Evolutionary conservation across 2,329 filamentous ascomycete species (phyloP), one percentile per base, ranked within the genome.

Genomic region (Sclerotinia borealis): DNA sequence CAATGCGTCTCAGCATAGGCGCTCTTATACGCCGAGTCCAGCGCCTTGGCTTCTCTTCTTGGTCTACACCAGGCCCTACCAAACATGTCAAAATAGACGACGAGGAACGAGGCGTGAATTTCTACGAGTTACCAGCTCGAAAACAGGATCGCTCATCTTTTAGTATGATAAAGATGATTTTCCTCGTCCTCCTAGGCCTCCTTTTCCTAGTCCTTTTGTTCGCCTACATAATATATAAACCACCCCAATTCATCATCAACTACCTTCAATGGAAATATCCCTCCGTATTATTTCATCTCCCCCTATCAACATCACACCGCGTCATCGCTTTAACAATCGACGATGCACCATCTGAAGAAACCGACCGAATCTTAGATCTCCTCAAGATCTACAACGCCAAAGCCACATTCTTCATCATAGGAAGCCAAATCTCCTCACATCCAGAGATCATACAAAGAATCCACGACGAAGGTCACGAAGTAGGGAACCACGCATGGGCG

Each of bases 371-470:
- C 64, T 77, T 92, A 61, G 77, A 85, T 49, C 77, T 91, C 0
- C 80, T 96, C n/a, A 78, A 80, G 60, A 79, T 79, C 29, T 81
- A 91, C 72, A 80, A 83, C 63, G 91, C 88, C 17, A 84, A 81
- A 25, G 92, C 92, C 0, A 96, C 92, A 0, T 95, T 96, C 75
- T 97, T 96, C 75, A 82, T 96, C 37, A 96, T 96, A 70, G 92
- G 92, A 10, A 83, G 82, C 3, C 92, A 96, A 77, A 86, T 91
- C 11, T 69, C 79, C 0, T 84, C 82, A 1, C 75, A 78, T 3
- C 81, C 87, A 71, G 77, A 78, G 7, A 75, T 81, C 3, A 78
- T 92, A 37, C 76, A 80, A 49, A 78, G 83, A 45, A 77, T 90
- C 1, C 79, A 90, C n/a, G 77, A 78, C 43, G 78, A 77, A 55